These are phyloP conservation scores for Rugonectria rugulosa DNA, from an alignment of 2,329 filamentous ascomycete species.

Conservation along the genomic window DNA sequence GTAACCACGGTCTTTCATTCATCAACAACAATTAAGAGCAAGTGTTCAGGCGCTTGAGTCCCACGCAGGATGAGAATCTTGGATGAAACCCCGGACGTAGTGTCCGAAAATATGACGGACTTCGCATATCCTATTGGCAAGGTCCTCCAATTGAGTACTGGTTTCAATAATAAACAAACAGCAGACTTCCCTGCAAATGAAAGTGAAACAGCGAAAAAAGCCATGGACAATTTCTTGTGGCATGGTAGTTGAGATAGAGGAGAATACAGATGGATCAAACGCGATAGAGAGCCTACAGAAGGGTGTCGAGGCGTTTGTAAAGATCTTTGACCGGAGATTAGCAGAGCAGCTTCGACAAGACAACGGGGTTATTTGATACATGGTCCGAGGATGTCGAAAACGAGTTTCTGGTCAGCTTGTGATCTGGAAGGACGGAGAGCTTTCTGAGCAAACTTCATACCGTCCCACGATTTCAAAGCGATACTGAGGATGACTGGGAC, in stretches of 20 bases:
- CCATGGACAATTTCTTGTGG: constrained; percentile 25
- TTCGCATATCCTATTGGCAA: not conserved
- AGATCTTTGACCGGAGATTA: constrained; percentile 34
- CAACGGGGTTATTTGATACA: constrained; percentile 6
- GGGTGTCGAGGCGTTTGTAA: constrained; percentile 26
- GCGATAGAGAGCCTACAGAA: not conserved
- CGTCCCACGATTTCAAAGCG: not conserved
- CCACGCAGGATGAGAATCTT: not conserved
- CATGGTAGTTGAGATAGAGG: constrained; percentile 34
- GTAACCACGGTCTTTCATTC: not conserved
- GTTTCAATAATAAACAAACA: too few species aligned
- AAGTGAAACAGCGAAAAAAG: not conserved
- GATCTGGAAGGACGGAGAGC: not conserved
- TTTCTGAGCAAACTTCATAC: constrained; percentile 13
- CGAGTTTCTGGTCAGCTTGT: not conserved
- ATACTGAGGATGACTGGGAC: constrained; percentile 28
- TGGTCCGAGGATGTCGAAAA: constrained; percentile 18
- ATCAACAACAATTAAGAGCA: not conserved
- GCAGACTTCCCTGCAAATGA: not conserved
- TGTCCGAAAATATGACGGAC: not conserved
- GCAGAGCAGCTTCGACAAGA: constrained; percentile 24
- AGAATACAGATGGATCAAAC: constrained; percentile 8
- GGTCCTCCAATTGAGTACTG: too few species aligned
- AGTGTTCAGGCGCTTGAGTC: not conserved
- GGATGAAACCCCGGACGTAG: not conserved